A percentile compares a stretch with the other conserved stretches of the same genome.
Conservation (phyloP, 345 rosid species). For the Camelina laxa region DNA sequence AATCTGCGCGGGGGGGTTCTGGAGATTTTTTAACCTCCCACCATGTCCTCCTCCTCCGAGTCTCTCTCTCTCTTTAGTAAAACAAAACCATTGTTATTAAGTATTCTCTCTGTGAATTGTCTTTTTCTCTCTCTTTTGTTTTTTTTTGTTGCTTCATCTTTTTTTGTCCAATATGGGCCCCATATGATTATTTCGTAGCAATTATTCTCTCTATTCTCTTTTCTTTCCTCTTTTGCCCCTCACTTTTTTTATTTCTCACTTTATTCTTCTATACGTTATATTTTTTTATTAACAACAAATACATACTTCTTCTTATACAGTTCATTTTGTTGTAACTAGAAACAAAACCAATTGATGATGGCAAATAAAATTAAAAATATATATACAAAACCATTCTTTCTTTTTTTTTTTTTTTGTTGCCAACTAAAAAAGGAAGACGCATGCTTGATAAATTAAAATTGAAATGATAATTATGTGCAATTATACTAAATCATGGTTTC, state of each 20-base stretch:
- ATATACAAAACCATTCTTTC: background rate
- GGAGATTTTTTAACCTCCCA: conserved; percentile 21
- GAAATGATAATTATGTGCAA: background rate
- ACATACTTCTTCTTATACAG: too few species aligned
- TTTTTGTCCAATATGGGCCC: conserved; percentile 55
- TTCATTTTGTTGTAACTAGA: background rate
- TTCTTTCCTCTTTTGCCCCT: conserved; percentile 28
- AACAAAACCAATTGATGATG: too few species aligned
- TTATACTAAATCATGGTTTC: conserved; percentile 8
- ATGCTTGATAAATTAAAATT: background rate
- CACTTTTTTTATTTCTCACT: conserved; percentile 5
- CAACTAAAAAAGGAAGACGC: background rate
- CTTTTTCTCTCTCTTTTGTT: conserved; percentile 37
- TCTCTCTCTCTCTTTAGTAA: conserved; percentile 26
- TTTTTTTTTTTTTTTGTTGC: background rate
- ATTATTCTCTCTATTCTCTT: conserved; percentile 29
- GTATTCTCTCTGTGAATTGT: conserved; percentile 2
- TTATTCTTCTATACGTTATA: conserved; percentile 44
- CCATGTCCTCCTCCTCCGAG: conserved; percentile 3
- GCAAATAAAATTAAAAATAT: too few species aligned
- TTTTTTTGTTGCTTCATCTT: conserved; percentile 40
- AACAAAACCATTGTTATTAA: background rate
- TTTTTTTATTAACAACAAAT: conserved; percentile 12
- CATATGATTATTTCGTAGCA: conserved; percentile 46
- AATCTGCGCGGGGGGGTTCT: background rate